Evolutionary conservation across 345 rosid species (phyloP), one percentile per base, ranked within the genome.

Genomic region (Populus alba): DNA sequence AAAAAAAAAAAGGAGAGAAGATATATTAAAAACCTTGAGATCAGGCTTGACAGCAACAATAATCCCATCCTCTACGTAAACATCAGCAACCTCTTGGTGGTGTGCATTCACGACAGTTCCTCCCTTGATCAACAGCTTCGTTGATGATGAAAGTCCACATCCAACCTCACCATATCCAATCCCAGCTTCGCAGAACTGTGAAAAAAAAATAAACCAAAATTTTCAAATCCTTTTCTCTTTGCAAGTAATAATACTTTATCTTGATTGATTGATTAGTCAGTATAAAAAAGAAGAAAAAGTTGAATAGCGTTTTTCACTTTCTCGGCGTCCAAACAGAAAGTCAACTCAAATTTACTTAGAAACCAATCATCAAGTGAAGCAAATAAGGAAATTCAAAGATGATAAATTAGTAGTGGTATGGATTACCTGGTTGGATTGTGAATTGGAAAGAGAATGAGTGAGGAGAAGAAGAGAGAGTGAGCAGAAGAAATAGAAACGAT

Each of bases 101-200:
- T 93, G 92, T 78, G 97, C 94, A 83, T 95, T 95, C 76, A 95
- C 98, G 59, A 95, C 95, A 6, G 87, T 93, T 77, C 98, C 99
- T 57, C 99, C 98, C 79, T 83, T 92, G 31, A 95, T 92, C 88
- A 95, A 77, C 71, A 95, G 83, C 89, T 91, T 95, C 7, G 91
- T 75, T 33, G 87, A 81, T 43, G 90, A 83, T 1, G 89, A 76
- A 79, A 80, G 29, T 71, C 91, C 89, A 81, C 95, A 89, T 18
- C 75, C 80, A 27, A 79, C 41, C 51, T 73, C 91, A 72, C 84
- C 87, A 80, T 83, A 72, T 65, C 80, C 87, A 66, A 61, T 62
- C 84, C 84, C 90, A 80, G 78, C 93, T 72, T 88, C 91, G 80
- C 94, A 92, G 66, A 88, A 88, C 99, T 95, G 86, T 68, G 53